Percentiles rank a stretch among this genome's conserved stretches.
These are phyloP conservation scores for Trichoderma harzianum DNA, from an alignment of 2,329 filamentous ascomycete species.

Conservation along the genomic window DNA sequence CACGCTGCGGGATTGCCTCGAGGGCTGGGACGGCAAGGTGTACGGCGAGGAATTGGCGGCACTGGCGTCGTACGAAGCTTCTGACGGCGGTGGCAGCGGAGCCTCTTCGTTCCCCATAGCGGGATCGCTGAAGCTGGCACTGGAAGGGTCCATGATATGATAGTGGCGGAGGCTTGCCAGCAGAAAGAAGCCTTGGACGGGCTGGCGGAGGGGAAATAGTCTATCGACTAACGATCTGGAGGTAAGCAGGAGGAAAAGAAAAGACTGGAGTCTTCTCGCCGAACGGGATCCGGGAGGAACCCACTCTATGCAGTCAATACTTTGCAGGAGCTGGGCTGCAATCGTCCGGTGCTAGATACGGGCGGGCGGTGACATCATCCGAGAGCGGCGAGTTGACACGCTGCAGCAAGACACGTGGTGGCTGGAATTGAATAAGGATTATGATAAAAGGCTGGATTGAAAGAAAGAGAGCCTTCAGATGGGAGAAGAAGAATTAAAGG, in stretches of 20 bases:
- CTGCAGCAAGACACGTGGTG: neutral
- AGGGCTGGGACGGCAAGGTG: slow-evolving; percentile 11
- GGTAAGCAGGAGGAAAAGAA: neutral
- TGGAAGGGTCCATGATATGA: slow-evolving; percentile 13
- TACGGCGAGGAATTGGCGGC: slow-evolving; percentile 14
- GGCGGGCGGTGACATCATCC: slow-evolving; percentile 15
- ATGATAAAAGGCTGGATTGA: neutral
- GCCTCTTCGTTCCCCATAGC: neutral
- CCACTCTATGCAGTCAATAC: neutral
- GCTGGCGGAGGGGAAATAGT: neutral
- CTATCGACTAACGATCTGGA: neutral
- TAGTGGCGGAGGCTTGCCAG: slow-evolving; percentile 2
- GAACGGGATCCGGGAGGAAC: neutral
- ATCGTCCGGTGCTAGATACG: neutral
- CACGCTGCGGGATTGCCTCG: slow-evolving; percentile 37
- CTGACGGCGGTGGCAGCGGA: neutral
- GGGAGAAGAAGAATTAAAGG: neutral
- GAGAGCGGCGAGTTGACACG: neutral
- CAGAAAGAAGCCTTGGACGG: neutral
- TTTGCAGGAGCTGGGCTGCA: slow-evolving; percentile 1
- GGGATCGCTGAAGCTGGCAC: neutral
- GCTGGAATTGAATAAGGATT: neutral
- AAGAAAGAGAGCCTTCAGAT: neutral
- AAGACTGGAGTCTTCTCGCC: neutral
- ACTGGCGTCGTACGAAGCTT: slow-evolving; percentile 7